Conservation (phyloP, 257 asterid species). For the Craterostigma plantagineum region DNA sequence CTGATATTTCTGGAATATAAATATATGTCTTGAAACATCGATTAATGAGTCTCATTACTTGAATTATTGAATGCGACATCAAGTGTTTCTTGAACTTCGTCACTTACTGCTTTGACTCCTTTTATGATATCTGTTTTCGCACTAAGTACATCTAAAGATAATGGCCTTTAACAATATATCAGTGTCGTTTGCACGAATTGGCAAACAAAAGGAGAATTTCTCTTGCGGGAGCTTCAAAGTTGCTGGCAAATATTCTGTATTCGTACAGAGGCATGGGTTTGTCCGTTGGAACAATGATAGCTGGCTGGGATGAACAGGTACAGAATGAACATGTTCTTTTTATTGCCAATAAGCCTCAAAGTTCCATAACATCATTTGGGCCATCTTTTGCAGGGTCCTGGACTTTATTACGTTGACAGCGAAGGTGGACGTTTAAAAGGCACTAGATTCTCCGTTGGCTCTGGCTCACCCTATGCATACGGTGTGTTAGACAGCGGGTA, state of each 20-base stretch:
- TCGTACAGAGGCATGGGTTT: conserved; percentile 92
- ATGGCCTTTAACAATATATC: conserved; percentile 11
- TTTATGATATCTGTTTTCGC: background rate
- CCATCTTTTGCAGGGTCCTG: conserved; percentile 59
- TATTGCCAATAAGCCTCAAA: too few species aligned
- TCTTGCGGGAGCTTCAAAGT: conserved; percentile 77
- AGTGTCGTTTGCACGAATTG: conserved; percentile 88
- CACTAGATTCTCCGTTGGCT: conserved; percentile 80
- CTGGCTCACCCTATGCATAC: conserved; percentile 95
- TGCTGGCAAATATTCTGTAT: conserved; percentile 76
- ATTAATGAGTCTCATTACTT: background rate
- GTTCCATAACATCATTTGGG: background rate
- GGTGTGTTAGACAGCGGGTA: conserved; percentile 88
- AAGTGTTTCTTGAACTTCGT: too few species aligned
- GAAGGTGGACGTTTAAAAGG: conserved; percentile 97
- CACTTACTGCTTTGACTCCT: too few species aligned
- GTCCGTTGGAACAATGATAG: conserved; percentile 91
- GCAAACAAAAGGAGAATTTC: conserved; percentile 91
- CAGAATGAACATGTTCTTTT: conserved; percentile 1
- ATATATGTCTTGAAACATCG: too few species aligned
- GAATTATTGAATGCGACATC: too few species aligned
- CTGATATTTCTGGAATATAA: too few species aligned
- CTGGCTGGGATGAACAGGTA: conserved; percentile 99
- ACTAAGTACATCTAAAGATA: conserved; percentile 2
- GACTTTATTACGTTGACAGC: conserved; percentile 80